A percentile compares a stretch with the other conserved stretches of the same genome.
Conservation (phyloP, 1,284 basidiomycete species). For the Puccinia coronata region DNA sequence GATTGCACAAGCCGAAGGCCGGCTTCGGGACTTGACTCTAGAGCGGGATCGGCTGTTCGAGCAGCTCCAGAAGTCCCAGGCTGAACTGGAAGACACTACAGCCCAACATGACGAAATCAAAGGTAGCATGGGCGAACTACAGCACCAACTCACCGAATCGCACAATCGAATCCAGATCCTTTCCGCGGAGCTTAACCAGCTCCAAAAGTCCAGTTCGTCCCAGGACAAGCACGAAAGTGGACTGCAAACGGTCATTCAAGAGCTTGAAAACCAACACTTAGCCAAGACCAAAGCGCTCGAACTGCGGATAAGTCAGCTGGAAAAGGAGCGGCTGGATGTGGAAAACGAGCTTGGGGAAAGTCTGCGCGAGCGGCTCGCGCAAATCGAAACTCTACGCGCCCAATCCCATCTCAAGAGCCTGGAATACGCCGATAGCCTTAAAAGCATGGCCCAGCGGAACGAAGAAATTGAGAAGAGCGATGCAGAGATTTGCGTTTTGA, state of each 20-base stretch:
- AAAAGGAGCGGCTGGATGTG: conserved; percentile 44
- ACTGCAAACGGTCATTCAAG: not conserved
- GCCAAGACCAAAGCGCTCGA: not conserved
- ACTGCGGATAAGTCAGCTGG: conserved; percentile 26
- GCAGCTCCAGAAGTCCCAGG: conserved; percentile 26
- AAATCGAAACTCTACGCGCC: conserved; percentile 18
- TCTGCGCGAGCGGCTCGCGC: conserved; percentile 19
- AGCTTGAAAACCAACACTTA: conserved; percentile 21
- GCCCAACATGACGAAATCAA: conserved; percentile 38
- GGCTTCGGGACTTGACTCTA: conserved; percentile 14
- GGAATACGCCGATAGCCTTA: conserved; percentile 43
- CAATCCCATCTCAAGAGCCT: conserved; percentile 25
- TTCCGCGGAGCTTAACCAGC: conserved; percentile 16
- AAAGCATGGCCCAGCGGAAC: conserved; percentile 38
- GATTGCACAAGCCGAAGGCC: conserved; percentile 33
- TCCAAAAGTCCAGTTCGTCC: not conserved
- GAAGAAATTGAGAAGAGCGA: conserved; percentile 32
- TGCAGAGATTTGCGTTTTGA: conserved; percentile 8
- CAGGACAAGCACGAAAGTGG: conserved; percentile 11
- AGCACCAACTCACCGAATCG: conserved; percentile 33
- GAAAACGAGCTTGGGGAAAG: conserved; percentile 33
- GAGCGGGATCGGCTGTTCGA: conserved; percentile 39
- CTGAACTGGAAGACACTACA: conserved; percentile 23
- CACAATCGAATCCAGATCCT: conserved; percentile 33
- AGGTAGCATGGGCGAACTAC: conserved; percentile 26